Evolutionary conservation across 1,284 basidiomycete genomes (phyloP).

Genomic region (Microbotryum lychnidis-dioicae): DNA sequence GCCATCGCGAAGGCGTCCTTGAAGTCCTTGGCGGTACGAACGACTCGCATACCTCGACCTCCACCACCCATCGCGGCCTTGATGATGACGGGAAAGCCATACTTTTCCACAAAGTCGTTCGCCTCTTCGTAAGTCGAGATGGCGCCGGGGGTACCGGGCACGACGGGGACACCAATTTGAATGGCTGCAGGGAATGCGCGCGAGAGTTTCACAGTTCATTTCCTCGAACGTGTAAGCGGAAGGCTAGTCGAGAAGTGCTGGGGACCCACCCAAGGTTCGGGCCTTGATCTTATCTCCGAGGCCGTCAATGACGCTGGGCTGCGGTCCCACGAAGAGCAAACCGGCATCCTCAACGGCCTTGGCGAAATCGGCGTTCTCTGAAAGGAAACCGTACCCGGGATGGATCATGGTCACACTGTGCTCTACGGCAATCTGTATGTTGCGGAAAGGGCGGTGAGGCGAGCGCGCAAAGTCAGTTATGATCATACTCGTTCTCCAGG

Average conservation of each 20-base stretch:
- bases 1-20: slow-evolving; percentile 85
- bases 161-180: slow-evolving; percentile 84
- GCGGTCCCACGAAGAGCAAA: slow-evolving; percentile 91
- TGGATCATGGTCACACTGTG: slow-evolving; percentile 99
- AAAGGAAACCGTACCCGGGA: slow-evolving; percentile 93
- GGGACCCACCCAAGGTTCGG: neutral
- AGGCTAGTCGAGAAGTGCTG: too few relatives aligned
- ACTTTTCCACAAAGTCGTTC: slow-evolving; percentile 80
- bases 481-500: neutral
- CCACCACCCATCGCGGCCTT: slow-evolving; percentile 74
- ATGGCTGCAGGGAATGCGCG: slow-evolving; percentile 51
- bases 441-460: neutral
- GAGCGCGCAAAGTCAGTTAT: neutral
- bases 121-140: slow-evolving; percentile 77
- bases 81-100: slow-evolving; percentile 78
- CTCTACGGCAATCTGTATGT: slow-evolving; percentile 68
- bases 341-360: slow-evolving; percentile 95
- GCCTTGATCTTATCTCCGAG: slow-evolving; percentile 99
- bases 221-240: too few relatives aligned
- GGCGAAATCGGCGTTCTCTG: slow-evolving; percentile 93
- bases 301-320: slow-evolving; percentile 93
- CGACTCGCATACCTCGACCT: slow-evolving; percentile 97
- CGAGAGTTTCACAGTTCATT: too few relatives aligned
- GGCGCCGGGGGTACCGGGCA: slow-evolving; percentile 93
- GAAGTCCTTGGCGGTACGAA: slow-evolving; percentile 85